phyloP scores from a whole-genome alignment of 441 rosid genomes.

The Jatropha multifida region DNA sequence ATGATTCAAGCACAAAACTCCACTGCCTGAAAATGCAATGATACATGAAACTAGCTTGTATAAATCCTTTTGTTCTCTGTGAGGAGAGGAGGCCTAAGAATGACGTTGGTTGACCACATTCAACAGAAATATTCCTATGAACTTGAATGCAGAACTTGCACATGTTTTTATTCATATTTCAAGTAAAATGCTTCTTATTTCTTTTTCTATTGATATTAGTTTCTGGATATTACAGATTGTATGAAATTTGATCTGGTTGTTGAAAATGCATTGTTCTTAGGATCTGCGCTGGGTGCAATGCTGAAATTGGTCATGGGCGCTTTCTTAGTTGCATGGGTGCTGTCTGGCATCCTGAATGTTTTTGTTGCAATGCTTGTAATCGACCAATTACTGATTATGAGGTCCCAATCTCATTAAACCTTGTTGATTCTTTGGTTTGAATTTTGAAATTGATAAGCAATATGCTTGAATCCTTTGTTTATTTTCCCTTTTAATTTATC shows the following conservation, averaged over 20 bases:
- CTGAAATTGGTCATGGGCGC: conserved; percentile 82
- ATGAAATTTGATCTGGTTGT: conserved; percentile 24
- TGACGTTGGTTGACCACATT: not conserved
- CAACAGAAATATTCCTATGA: not conserved
- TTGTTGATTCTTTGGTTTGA: conserved; percentile 8
- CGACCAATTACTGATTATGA: conserved; percentile 80
- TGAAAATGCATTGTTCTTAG: conserved; percentile 37
- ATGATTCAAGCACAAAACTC: not conserved
- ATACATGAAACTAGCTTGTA: not conserved
- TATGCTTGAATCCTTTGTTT: conserved; percentile 5
- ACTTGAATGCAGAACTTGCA: conserved; percentile 3
- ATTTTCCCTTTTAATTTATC: not conserved
- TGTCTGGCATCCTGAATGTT: conserved; percentile 97
- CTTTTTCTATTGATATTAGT: not conserved
- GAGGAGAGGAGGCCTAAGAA: not conserved
- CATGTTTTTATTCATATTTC: not conserved
- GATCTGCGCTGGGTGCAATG: conserved; percentile 80
- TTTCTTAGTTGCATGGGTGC: conserved; percentile 81
- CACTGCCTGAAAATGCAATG: not conserved
- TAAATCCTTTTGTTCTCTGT: not conserved
- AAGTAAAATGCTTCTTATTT: not conserved
- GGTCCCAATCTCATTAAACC: conserved; percentile 42
- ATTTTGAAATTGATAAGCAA: conserved; percentile 1
- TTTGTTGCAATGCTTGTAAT: conserved; percentile 75
- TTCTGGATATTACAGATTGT: not conserved